Evolutionary conservation across 441 rosid species (phyloP).

Genomic region (Viola pubescens): DNA sequence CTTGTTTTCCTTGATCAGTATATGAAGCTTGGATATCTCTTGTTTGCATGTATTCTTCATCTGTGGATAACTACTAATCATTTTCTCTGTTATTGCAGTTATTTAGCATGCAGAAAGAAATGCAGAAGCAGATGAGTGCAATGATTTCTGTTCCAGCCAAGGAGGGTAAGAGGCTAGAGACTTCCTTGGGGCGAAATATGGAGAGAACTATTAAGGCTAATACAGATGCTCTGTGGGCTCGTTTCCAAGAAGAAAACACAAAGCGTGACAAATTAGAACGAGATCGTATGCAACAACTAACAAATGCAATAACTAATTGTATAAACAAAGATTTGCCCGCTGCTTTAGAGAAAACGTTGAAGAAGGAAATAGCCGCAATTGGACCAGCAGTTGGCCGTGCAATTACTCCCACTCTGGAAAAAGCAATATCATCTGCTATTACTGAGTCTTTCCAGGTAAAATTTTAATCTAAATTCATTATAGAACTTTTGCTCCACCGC

Average conservation of each 20-base stretch:
- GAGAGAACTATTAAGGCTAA: constrained; percentile 69
- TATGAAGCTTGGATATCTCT: not conserved
- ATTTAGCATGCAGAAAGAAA: constrained; percentile 60
- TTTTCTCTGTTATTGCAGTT: constrained; percentile 35
- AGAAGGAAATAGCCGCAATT: constrained; percentile 59
- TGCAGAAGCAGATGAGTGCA: constrained; percentile 68
- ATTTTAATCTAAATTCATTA: constrained; percentile 12
- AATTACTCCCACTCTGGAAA: constrained; percentile 61
- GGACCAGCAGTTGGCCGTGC: constrained; percentile 54
- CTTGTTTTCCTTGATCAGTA: too few relatives aligned
- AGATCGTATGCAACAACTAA: constrained; percentile 55
- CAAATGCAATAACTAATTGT: constrained; percentile 42
- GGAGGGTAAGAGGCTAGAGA: constrained; percentile 81
- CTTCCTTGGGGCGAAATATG: constrained; percentile 55
- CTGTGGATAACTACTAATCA: constrained; percentile 20
- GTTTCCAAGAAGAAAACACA: constrained; percentile 62
- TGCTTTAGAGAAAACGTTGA: constrained; percentile 57
- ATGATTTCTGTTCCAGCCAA: constrained; percentile 47
- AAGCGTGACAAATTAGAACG: constrained; percentile 57
- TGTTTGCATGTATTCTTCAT: constrained; percentile 37
- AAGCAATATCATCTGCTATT: constrained; percentile 55
- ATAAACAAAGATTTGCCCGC: constrained; percentile 60
- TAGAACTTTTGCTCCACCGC: constrained; percentile 8
- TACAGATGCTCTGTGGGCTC: constrained; percentile 79
- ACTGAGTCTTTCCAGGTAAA: constrained; percentile 85